Evolutionary conservation across 192 early-diverging fungal genomes (phyloP), one percentile per base, ranked within the genome.

Genomic region (Globomyces pollinis-pini): DNA sequence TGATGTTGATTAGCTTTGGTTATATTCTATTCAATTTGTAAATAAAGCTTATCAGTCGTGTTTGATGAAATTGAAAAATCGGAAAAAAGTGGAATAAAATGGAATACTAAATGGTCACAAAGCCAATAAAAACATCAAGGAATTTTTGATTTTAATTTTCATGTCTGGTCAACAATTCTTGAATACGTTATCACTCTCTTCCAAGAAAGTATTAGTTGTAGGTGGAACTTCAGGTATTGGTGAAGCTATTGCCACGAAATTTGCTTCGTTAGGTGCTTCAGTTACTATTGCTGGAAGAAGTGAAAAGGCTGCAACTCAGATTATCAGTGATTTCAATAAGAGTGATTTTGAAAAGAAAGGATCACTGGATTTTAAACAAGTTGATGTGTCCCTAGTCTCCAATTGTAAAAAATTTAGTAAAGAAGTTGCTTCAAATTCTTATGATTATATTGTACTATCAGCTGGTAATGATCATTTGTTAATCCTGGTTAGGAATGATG

Each of bases 201-300:
- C 36, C n/a, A 59, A 52, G 31, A 43, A 21, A 18, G 53, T 52
- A 31, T 38, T 72, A 33, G 52, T 72, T n/a, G 66, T 68, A 4
- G 70, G 70, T 35, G 70, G 66, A 20, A 72, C 70, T 13, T 20
- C 67, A 0, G 70, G 71, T 11, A 73, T 73, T 30, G 71, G 71
- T 7, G 35, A 30, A n/a, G 71, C 55, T 8, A 65, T 56, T 6
- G 71, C 71, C 21, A 9, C 54, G 3, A n/a, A 38, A 29, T 33
- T 71, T 12, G 66, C 62, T 5, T 24, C 28, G 12, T 28, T 67
- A 5, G 18, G 35, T 15, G 65, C 63, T 0, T 49, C 41, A n/a
- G 63, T 73, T 33, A 45, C 62, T 11, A 34, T 70, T 35, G 57
- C 55, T 4, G 71, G 67, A 8, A 39, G 71, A 23, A 65, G 61